Percentiles rank a stretch among this genome's conserved stretches.
Conservation (phyloP, 345 rosid genomes). For the Balakata baccata region DNA sequence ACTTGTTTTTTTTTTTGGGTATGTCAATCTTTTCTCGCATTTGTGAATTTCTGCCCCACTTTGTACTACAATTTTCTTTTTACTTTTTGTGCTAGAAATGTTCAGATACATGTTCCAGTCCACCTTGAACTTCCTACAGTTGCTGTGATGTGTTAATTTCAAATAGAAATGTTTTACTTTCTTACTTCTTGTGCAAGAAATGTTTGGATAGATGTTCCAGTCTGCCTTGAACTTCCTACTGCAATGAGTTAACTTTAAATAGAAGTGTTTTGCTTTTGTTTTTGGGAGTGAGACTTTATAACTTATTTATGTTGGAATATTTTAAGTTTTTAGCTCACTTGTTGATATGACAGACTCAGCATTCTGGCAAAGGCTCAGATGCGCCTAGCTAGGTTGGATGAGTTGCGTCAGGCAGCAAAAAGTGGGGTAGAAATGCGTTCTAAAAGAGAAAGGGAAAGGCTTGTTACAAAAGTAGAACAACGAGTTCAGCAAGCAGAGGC, state of each 20-base stretch:
- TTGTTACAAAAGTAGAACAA: constrained; percentile 71
- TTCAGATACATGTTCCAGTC: not conserved
- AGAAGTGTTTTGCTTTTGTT: not conserved
- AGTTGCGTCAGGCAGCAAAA: constrained; percentile 89
- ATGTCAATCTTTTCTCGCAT: not conserved
- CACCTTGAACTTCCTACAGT: not conserved
- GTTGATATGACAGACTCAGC: constrained; percentile 46
- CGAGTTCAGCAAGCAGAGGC: constrained; percentile 87
- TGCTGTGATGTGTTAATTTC: not conserved
- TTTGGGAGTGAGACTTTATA: not conserved
- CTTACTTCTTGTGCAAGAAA: not conserved
- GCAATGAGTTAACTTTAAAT: not conserved
- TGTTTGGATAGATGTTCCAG: not conserved
- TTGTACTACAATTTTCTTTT: not conserved
- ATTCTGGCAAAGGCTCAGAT: constrained; percentile 74
- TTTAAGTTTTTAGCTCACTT: not conserved
- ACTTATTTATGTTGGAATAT: too few relatives aligned
- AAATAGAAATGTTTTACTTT: not conserved
- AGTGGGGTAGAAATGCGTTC: constrained; percentile 68
- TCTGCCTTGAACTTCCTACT: not conserved
- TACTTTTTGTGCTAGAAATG: not conserved
- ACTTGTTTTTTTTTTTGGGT: not conserved
- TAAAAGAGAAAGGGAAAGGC: constrained; percentile 75
- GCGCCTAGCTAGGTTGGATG: constrained; percentile 84
- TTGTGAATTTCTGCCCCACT: not conserved